Evolutionary conservation across 306 rosid species (phyloP), one percentile per base, ranked within the genome.

Genomic region (Rubus idaeus): DNA sequence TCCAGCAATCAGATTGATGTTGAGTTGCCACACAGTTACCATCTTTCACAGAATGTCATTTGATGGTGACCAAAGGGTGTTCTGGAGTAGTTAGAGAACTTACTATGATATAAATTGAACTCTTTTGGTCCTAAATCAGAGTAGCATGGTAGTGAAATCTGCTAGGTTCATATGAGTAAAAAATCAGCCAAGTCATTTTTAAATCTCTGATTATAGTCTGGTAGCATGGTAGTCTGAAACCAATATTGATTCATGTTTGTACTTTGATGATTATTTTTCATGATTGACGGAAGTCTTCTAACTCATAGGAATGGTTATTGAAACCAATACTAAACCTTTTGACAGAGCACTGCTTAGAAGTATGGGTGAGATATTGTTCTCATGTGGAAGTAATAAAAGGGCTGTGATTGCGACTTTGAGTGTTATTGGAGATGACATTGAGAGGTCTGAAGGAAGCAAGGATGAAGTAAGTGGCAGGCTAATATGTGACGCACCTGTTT

Each of bases 321-420:
- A 76, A 56, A 18, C 46, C 41, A 50, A 39, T 77, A 37, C 41
- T 23, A 73, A 3, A 12, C 13, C 26, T 77, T 79, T 69, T 70
- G 77, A 75, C 91, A 94, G 98, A 71, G 96, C 96, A 58, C 88
- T 91, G 70, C 83, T 94, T 74, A 87, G 90, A 87, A 94, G 98
- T 74, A 92, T 94, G 96, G 83, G 83, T 35, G 97, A 95, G 87
- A 92, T 95, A 82, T 86, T 95, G 83, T 95, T 90, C 84, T 84
- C 81, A 37, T 95, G 96, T 75, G 98, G 98, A 86, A 82, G 69
- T 75, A 87, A 85, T 80, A 87, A 73, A 87, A 89, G 84, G 77
- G 96, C 88, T 55, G 92, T 86, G 70, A 81, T 95, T 89, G 96
- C 93, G 44, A 90, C 96, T 75, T 81, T 95, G 87, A 82, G 83